Conservation (phyloP, 805 yeast genomes). For the Saturnispora besseyi region DNA sequence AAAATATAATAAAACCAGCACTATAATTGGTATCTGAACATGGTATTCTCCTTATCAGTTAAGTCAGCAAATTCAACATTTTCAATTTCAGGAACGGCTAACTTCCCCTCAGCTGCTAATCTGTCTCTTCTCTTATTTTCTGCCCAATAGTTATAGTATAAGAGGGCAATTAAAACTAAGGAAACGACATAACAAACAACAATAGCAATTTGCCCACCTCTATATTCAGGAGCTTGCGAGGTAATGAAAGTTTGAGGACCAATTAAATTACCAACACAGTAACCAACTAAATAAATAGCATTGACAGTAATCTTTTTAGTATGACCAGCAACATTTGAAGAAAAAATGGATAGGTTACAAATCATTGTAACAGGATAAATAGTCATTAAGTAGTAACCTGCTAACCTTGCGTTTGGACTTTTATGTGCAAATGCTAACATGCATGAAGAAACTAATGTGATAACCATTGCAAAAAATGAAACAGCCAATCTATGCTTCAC, state of each 20-base stretch:
- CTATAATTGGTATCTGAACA: constrained; percentile 15
- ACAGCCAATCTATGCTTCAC: constrained; percentile 21
- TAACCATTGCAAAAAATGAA: constrained; percentile 14
- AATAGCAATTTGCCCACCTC: constrained; percentile 40
- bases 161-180: constrained; percentile 16
- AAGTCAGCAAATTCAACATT: constrained; percentile 18
- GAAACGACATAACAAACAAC: constrained; percentile 25
- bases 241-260: constrained; percentile 67
- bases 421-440: constrained; percentile 18
- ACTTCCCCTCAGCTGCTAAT: constrained; percentile 7
- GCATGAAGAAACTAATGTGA: constrained; percentile 11
- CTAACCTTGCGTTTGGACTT: constrained; percentile 16
- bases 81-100: constrained; percentile 10
- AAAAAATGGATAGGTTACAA: constrained; percentile 27
- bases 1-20: not conserved
- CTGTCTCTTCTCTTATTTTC: constrained; percentile 14
- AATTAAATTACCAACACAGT: constrained; percentile 57
- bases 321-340: constrained; percentile 57
- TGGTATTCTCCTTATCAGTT: constrained; percentile 17
- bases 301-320: constrained; percentile 61
- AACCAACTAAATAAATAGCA: constrained; percentile 52
- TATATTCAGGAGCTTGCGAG: constrained; percentile 49
- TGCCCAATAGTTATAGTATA: constrained; percentile 14
- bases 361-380: constrained; percentile 22
- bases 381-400: constrained; percentile 25